phyloP scores from a whole-genome alignment of 306 rosid genomes.

The Medicago ruthenica region DNA sequence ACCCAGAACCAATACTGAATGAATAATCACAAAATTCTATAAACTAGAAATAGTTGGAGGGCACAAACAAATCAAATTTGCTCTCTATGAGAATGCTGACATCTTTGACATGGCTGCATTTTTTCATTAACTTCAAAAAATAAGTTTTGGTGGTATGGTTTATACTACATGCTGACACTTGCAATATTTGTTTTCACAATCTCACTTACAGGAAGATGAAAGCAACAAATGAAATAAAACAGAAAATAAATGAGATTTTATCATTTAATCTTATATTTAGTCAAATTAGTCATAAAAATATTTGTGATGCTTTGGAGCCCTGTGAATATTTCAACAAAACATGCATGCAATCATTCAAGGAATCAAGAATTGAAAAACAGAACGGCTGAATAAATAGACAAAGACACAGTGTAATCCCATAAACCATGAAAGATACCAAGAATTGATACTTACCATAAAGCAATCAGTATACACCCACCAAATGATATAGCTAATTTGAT shows the following conservation, averaged over 20 bases:
- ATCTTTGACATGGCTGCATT: background rate
- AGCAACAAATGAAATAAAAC: background rate
- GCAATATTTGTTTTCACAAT: slow-evolving; percentile 11
- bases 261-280: slow-evolving; percentile 2
- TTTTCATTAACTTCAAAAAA: background rate
- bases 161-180: background rate
- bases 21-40: background rate
- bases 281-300: background rate
- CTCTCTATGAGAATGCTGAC: slow-evolving; percentile 12
- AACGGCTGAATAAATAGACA: slow-evolving; percentile 3
- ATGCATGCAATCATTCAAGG: slow-evolving; percentile 12
- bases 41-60: slow-evolving; percentile 6
- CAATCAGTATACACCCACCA: slow-evolving; percentile 29
- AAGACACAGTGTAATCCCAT: background rate
- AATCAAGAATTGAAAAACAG: background rate
- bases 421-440: slow-evolving; percentile 26
- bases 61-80: slow-evolving; percentile 19
- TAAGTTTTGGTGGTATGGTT: background rate
- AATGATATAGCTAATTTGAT: slow-evolving; percentile 51
- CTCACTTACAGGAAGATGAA: background rate
- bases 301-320: slow-evolving; percentile 5
- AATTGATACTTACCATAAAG: slow-evolving; percentile 45
- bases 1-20: background rate
- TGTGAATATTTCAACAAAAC: slow-evolving; percentile 34
- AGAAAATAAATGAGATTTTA: background rate